Evolutionary conservation across 1,284 basidiomycete species (phyloP), one percentile per base, ranked within the genome.

Genomic region (Puccinia polysora): DNA sequence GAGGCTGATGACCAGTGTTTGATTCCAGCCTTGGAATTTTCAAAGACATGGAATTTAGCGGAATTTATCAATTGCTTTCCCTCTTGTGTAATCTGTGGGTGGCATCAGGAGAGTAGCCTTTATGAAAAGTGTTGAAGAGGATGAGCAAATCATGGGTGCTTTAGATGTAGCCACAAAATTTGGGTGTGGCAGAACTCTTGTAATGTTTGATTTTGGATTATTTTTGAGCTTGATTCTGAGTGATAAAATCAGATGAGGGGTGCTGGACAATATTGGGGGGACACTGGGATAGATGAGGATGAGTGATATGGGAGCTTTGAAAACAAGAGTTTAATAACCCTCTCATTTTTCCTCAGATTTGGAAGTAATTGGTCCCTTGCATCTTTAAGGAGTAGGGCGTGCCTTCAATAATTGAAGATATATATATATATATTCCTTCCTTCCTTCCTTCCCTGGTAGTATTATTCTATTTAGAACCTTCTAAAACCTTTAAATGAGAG

Each of bases 21-120:
- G 83, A 98, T 97, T 43, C 93, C 93, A 77, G 90, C 92, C 81
- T 97, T 92, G 77, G 91, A 88, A 82, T 97, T 94, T 80, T 98
- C 92, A 79, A 97, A 97, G n/a, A 97, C 94, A 78, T 97, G 97
- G 36, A 98, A 91, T 2, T 90, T 89, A 72, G 95, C 95, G 7
- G 89, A 92, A 34, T 87, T 86, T 78, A 98, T 95, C 86, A 94
- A 90, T 77, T 87, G 89, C 73, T 90, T 74, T 98, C 95, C 50
- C 89, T 85, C 79, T 97, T 94, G 74, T 93, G 90, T 64, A 98
- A 85, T 36, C 95, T 86, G 38, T 95, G 86, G n/a, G 91, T 94
- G 49, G 97, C 90, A 71, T 93, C 85, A 1, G 94, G 92, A 64
- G 96, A 91, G 77, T 92, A 85, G 28, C 92, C 91, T 32, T 89